Conservation (phyloP, 306 rosid species). For the Luffa acutangula region DNA sequence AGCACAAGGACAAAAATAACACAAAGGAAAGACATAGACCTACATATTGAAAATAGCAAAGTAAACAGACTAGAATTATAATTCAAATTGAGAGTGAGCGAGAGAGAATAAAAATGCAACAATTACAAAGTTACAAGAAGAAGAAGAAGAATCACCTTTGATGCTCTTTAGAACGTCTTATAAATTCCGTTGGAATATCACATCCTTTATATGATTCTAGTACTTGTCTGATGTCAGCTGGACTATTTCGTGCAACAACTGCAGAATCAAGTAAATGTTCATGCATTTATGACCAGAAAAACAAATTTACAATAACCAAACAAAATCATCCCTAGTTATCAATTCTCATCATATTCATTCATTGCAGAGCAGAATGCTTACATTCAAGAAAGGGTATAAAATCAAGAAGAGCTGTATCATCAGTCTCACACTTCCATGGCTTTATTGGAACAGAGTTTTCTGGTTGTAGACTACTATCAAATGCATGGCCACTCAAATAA, state of each 20-base stretch:
- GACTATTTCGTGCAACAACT: slow-evolving; percentile 90
- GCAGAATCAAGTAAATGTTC: slow-evolving; percentile 17
- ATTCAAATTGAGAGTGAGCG: neutral
- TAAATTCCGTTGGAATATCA: slow-evolving; percentile 77
- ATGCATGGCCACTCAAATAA: slow-evolving; percentile 88
- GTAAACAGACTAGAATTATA: neutral
- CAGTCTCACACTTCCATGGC: slow-evolving; percentile 64
- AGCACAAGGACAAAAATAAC: neutral
- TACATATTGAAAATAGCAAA: neutral
- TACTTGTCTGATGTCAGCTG: slow-evolving; percentile 82
- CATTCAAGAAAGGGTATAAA: slow-evolving; percentile 92
- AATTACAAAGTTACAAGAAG: neutral
- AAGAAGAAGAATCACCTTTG: slow-evolving; percentile 30
- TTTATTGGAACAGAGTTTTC: slow-evolving; percentile 71
- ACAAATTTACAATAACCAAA: neutral
- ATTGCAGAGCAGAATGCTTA: slow-evolving; percentile 25
- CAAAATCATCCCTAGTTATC: neutral
- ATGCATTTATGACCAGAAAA: slow-evolving; percentile 3
- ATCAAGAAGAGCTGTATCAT: slow-evolving; percentile 84
- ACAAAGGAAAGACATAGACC: neutral
- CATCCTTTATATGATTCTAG: slow-evolving; percentile 70
- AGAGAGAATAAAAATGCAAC: neutral
- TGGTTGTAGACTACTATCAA: slow-evolving; percentile 73
- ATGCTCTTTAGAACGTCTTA: slow-evolving; percentile 78
- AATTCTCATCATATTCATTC: neutral